Percentiles rank a stretch among this genome's conserved stretches.
These are phyloP conservation scores for Rhizopus stolonifer DNA, from an alignment of 371 early-diverging fungal genomes.

Conservation along the genomic window DNA sequence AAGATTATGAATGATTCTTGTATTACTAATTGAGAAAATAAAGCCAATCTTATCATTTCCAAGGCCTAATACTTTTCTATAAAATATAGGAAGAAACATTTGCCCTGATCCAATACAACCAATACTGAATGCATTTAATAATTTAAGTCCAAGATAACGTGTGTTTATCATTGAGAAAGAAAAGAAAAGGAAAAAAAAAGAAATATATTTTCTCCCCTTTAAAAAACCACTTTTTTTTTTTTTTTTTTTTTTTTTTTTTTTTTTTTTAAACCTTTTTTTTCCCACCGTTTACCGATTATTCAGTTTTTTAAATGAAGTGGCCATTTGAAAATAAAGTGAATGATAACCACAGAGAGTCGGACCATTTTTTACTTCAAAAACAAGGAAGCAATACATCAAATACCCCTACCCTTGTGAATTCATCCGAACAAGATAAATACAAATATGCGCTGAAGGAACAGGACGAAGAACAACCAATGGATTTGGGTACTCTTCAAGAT, in stretches of 20 bases:
- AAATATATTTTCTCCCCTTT: too few species aligned
- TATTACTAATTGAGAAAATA: conserved; percentile 36
- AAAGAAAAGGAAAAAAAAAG: conserved; percentile 5
- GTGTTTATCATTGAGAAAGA: neutral
- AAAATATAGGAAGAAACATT: conserved; percentile 41
- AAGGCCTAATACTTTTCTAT: conserved; percentile 27
- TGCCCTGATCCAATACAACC: conserved; percentile 38
- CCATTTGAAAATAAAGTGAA: too few species aligned
- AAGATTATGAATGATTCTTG: neutral
- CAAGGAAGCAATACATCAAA: too few species aligned
- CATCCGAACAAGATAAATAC: too few species aligned
- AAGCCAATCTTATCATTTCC: conserved; percentile 41
- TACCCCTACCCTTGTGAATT: too few species aligned
- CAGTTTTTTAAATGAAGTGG: too few species aligned
- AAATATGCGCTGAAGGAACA: conserved; percentile 8
- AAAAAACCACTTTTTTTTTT: too few species aligned
- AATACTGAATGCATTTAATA: conserved; percentile 37
- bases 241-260: too few species aligned
- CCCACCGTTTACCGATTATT: too few species aligned
- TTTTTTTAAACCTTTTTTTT: too few species aligned
- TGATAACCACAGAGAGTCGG: too few species aligned
- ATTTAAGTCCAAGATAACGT: conserved; percentile 25
- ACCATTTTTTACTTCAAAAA: too few species aligned
- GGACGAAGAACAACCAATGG: conserved; percentile 31
- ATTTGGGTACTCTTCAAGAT: conserved; percentile 22